These are phyloP conservation scores for Cinnamomum micranthum DNA, from an alignment of 164 flowering plant genomes.

Conservation along the genomic window DNA sequence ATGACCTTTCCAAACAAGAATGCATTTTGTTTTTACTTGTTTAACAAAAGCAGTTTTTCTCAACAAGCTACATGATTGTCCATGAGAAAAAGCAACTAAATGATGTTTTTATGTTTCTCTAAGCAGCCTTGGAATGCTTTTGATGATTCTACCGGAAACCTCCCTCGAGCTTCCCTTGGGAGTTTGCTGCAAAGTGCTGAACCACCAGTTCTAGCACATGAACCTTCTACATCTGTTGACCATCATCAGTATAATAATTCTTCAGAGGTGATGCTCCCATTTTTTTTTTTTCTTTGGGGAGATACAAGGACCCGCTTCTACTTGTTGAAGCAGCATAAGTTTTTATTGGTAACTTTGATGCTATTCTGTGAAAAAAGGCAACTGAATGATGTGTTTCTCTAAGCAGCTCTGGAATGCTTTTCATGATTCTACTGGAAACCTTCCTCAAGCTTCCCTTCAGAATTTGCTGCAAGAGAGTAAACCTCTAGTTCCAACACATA, in stretches of 20 bases:
- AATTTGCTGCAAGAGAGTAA: slow-evolving; percentile 22
- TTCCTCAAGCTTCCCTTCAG: slow-evolving; percentile 20
- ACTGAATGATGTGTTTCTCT: background rate
- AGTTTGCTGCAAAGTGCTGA: slow-evolving; percentile 21
- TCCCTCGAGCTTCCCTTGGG: slow-evolving; percentile 19
- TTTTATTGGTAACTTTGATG: too few species aligned
- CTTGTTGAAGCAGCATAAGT: too few species aligned
- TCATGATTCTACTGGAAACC: slow-evolving; percentile 32
- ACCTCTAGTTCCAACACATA: slow-evolving; percentile 19
- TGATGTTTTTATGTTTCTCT: background rate
- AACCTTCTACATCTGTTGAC: background rate
- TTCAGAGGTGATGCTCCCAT: background rate
- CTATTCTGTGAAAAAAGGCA: background rate
- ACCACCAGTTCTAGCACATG: slow-evolving; percentile 19
- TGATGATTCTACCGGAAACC: slow-evolving; percentile 32
- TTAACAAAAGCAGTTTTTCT: too few species aligned
- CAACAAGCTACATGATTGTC: too few species aligned
- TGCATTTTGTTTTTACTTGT: too few species aligned
- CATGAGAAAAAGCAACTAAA: background rate
- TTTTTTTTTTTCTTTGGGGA: background rate
- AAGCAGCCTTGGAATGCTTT: slow-evolving; percentile 76
- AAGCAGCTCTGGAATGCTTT: slow-evolving; percentile 76
- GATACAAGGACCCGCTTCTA: background rate
- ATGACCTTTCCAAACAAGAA: too few species aligned
- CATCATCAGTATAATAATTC: background rate